A percentile compares a stretch with the other conserved stretches of the same genome.
phyloP scores from a whole-genome alignment of 768 basidiomycete species.

The Tulasnella sp. region DNA sequence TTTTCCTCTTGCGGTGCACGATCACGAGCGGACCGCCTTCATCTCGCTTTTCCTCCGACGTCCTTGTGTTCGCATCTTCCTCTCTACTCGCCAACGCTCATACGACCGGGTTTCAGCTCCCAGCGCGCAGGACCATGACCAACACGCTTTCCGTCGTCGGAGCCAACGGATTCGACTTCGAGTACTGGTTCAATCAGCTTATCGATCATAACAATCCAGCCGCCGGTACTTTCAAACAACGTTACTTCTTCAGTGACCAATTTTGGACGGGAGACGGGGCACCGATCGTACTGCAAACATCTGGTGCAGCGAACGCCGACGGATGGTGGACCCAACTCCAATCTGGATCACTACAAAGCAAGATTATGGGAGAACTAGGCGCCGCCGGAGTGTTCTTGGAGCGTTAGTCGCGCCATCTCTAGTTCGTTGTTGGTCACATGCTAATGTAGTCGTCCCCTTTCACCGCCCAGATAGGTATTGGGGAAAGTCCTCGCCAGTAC shows the following conservation, averaged over 20 bases:
- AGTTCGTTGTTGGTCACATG: neutral
- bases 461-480: neutral
- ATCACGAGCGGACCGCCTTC: neutral
- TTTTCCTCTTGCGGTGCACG: neutral
- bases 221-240: conserved; percentile 14
- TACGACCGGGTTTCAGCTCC: neutral
- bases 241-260: conserved; percentile 7
- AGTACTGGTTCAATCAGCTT: conserved; percentile 13
- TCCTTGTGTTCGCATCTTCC: neutral
- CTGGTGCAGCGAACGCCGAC: conserved; percentile 1
- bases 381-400: conserved; percentile 9
- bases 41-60: neutral
- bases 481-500: neutral
- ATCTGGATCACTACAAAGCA: neutral
- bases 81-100: neutral
- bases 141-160: neutral
- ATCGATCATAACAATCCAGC: conserved; percentile 12
- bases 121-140: neutral
- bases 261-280: neutral
- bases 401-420: neutral
- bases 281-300: conserved; percentile 8
- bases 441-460: neutral
- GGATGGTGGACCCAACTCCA: neutral
- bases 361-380: neutral
- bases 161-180: neutral